Evolutionary conservation across 2,329 filamentous ascomycete species (phyloP).

Genomic region (Colletotrichum graminicola): DNA sequence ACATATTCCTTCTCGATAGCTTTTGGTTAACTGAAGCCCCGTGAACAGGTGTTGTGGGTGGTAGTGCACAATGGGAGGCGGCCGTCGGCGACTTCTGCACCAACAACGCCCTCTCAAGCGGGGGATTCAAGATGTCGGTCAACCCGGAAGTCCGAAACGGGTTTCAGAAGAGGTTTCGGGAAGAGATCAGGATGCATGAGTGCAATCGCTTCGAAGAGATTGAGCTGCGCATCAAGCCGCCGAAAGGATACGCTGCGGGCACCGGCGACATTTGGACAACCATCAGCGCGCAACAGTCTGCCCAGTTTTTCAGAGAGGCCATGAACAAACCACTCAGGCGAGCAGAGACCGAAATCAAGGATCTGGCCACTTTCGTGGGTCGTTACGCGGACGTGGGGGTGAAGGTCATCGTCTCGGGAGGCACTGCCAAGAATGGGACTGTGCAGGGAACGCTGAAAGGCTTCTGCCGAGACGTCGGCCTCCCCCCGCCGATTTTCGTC

Average conservation of each 20-base stretch:
- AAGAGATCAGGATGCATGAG: not conserved
- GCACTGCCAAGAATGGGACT: constrained; percentile 13
- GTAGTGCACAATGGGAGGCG: constrained; percentile 30
- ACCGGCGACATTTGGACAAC: not conserved
- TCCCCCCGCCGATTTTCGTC: not conserved
- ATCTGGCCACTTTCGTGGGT: not conserved
- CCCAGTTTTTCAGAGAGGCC: not conserved
- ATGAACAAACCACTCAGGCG: not conserved
- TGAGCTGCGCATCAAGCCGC: not conserved
- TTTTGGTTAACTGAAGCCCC: not conserved
- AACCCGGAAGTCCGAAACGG: not conserved
- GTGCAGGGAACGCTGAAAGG: not conserved
- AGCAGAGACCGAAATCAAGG: not conserved
- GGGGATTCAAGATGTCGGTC: not conserved
- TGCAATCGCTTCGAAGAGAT: not conserved
- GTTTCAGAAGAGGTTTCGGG: not conserved
- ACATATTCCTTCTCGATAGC: too few species aligned
- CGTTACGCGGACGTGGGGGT: not conserved
- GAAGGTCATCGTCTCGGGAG: constrained; percentile 13
- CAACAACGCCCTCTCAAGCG: not conserved
- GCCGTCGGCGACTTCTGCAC: constrained; percentile 24
- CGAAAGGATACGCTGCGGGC: not conserved
- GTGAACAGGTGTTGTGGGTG: constrained; percentile 20
- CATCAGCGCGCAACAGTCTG: not conserved
- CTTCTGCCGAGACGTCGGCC: not conserved